These are phyloP conservation scores for Diaporthe aspalathi DNA, from an alignment of 2,329 filamentous ascomycete genomes.

Conservation along the genomic window DNA sequence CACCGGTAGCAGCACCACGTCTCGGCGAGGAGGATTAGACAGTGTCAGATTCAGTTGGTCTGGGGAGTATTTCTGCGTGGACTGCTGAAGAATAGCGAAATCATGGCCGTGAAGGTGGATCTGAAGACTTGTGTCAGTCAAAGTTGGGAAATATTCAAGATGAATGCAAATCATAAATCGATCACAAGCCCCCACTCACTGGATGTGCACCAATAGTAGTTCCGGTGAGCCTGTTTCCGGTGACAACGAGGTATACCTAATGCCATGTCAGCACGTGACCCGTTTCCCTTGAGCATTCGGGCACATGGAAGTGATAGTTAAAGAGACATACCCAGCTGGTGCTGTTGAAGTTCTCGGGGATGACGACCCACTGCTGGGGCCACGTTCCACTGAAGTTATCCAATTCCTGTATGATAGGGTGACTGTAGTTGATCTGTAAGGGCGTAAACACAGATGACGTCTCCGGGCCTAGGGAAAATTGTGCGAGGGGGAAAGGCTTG, in stretches of 20 bases:
- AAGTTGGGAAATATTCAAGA: accelerated
- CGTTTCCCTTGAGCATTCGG: neutral
- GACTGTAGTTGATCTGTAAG: slow-evolving; percentile 56
- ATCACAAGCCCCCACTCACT: neutral
- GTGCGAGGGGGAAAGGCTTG: slow-evolving; percentile 23
- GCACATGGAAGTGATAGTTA: neutral
- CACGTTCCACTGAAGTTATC: slow-evolving; percentile 34
- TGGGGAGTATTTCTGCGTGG: slow-evolving; percentile 36
- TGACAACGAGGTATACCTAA: slow-evolving; percentile 20
- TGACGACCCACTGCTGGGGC: slow-evolving; percentile 39
- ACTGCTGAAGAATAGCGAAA: slow-evolving; percentile 56
- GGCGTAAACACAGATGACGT: slow-evolving; percentile 46
- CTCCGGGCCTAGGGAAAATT: slow-evolving; percentile 43
- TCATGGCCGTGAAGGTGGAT: slow-evolving; percentile 64
- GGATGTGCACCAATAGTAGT: slow-evolving; percentile 26
- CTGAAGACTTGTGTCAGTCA: neutral
- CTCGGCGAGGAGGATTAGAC: slow-evolving; percentile 62
- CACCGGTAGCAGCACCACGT: slow-evolving; percentile 60
- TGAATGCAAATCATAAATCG: neutral
- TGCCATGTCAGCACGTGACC: neutral
- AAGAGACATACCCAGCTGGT: slow-evolving; percentile 38
- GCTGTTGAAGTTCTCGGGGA: slow-evolving; percentile 40
- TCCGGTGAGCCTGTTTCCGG: neutral
- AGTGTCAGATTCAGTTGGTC: slow-evolving; percentile 41
- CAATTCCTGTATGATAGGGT: slow-evolving; percentile 51